Evolutionary conservation across 2,329 filamentous ascomycete species (phyloP).

Genomic region (Mariannaea elegans): DNA sequence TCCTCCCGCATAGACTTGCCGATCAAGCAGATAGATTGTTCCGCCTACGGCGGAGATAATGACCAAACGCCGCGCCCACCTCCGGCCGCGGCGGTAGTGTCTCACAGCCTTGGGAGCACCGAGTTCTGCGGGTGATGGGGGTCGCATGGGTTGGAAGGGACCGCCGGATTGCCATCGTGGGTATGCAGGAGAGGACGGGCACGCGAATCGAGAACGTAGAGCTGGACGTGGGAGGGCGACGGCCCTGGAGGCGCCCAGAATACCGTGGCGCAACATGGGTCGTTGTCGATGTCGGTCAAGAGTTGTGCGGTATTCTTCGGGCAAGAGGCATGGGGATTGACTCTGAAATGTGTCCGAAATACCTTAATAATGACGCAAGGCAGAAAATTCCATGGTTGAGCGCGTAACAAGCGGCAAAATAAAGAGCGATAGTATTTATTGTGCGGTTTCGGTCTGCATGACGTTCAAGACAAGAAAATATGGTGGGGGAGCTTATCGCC

Average conservation of each 20-base stretch:
- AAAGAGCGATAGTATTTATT: constrained; percentile 8
- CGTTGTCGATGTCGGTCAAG: constrained; percentile 23
- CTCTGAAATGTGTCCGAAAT: background rate
- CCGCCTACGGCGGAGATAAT: constrained; percentile 69
- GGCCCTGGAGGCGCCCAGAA: constrained; percentile 35
- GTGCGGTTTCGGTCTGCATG: constrained; percentile 24
- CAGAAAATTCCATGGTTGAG: background rate
- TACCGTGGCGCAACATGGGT: constrained; percentile 43
- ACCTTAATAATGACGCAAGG: background rate
- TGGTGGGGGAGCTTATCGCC: constrained; percentile 32
- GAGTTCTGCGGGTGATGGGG: constrained; percentile 81
- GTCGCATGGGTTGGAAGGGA: constrained; percentile 72
- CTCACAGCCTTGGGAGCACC: constrained; percentile 76
- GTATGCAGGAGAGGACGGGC: constrained; percentile 59
- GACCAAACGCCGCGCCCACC: constrained; percentile 80
- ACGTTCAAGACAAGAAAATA: constrained; percentile 37
- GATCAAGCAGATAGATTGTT: constrained; percentile 74
- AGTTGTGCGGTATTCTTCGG: constrained; percentile 3
- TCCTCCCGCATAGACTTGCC: constrained; percentile 79
- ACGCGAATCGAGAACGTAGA: constrained; percentile 45
- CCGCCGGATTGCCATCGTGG: constrained; percentile 44
- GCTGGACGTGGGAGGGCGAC: constrained; percentile 29
- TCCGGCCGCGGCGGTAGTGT: constrained; percentile 73
- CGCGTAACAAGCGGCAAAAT: background rate
- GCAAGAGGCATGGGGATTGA: constrained; percentile 21